Conservation (phyloP, 148 eudicot genomes). For the Rhododendron ferrugineum region DNA sequence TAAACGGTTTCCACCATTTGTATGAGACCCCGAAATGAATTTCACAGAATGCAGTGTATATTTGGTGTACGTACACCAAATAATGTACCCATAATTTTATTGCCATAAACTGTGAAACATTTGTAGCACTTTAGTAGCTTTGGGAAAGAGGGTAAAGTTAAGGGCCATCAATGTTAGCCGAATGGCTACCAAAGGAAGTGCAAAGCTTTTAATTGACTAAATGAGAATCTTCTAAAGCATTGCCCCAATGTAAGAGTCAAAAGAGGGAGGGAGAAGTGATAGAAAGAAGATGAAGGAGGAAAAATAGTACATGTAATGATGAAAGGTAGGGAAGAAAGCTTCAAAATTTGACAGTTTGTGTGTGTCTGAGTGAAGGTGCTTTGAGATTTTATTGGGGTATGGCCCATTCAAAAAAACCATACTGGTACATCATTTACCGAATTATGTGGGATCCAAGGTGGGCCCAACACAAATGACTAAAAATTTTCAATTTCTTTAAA, state of each 20-base stretch:
- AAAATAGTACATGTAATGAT: background rate
- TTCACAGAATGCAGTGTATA: background rate
- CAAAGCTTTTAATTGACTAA: background rate
- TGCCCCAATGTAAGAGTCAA: background rate
- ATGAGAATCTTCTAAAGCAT: slow-evolving; percentile 5
- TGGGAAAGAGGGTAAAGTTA: background rate
- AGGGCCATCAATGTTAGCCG: background rate
- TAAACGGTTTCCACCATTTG: background rate
- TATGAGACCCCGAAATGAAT: too few relatives aligned
- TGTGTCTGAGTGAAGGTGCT: background rate
- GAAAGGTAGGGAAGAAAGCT: background rate
- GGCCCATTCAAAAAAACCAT: background rate
- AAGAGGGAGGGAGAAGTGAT: background rate
- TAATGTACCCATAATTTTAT: background rate
- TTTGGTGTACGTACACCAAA: background rate
- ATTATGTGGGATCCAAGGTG: background rate
- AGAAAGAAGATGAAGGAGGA: background rate
- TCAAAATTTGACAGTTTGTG: background rate
- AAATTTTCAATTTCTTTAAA: too few relatives aligned
- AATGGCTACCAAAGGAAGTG: slow-evolving; percentile 7
- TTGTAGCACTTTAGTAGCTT: background rate
- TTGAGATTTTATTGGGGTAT: background rate
- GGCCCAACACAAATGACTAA: background rate
- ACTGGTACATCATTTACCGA: background rate
- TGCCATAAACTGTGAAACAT: background rate